A percentile compares a stretch with the other conserved stretches of the same genome.
Conservation (phyloP, 108 stramenopile species). For the Nannochloropsis gaditana region DNA sequence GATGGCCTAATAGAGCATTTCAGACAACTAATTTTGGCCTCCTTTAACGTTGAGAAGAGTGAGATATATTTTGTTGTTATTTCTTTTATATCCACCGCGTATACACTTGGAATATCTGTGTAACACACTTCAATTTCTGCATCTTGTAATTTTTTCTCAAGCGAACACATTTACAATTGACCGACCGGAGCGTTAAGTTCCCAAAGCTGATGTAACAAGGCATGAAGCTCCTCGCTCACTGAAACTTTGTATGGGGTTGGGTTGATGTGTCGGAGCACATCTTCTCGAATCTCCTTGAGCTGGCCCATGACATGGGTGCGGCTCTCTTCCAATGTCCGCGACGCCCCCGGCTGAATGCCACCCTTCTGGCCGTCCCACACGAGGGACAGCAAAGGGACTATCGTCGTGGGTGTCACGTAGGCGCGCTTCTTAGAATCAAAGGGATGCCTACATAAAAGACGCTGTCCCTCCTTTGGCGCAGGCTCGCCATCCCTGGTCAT, state of each 20-base stretch:
- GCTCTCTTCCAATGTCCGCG: constrained; percentile 31
- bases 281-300: constrained; percentile 58
- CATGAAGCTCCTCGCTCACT: constrained; percentile 64
- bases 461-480: constrained; percentile 60
- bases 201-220: constrained; percentile 82
- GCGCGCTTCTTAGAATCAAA: constrained; percentile 72
- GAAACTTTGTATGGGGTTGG: constrained; percentile 62
- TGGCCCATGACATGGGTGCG: not conserved
- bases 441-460: constrained; percentile 78
- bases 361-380: constrained; percentile 72
- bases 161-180: constrained; percentile 45
- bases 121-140: too few species aligned
- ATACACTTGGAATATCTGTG: too few species aligned
- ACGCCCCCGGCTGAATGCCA: constrained; percentile 34
- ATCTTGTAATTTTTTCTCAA: too few species aligned
- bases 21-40: too few species aligned
- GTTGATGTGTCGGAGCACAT: constrained; percentile 70
- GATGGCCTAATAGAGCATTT: too few species aligned
- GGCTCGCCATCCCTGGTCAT: constrained; percentile 60
- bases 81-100: too few species aligned
- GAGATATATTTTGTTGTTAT: too few species aligned
- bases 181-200: constrained; percentile 65
- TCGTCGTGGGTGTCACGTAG: constrained; percentile 67
- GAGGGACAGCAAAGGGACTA: constrained; percentile 64
- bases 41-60: too few species aligned